phyloP scores from a whole-genome alignment of 768 basidiomycete species.

The Podaxis rugospora region DNA sequence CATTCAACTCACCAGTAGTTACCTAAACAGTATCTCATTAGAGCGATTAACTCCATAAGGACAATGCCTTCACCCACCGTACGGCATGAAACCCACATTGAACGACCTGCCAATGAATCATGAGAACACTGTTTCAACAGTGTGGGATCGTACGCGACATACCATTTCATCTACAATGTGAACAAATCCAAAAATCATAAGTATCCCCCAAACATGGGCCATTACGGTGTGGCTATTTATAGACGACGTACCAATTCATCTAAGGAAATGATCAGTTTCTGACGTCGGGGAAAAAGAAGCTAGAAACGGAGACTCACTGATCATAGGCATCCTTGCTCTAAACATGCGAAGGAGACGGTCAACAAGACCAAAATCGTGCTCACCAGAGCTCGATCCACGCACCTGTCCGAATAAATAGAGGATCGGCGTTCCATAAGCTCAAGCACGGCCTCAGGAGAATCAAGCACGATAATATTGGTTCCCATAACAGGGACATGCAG shows the following conservation, averaged over 20 bases:
- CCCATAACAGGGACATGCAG: conserved; percentile 24
- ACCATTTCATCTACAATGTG: conserved; percentile 6
- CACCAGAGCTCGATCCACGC: background rate
- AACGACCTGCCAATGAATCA: conserved; percentile 16
- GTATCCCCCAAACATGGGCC: background rate
- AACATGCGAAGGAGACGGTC: background rate
- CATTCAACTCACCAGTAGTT: conserved; percentile 13
- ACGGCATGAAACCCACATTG: conserved; percentile 26
- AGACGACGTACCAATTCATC: conserved; percentile 8
- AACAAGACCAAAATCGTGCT: background rate
- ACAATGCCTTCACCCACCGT: conserved; percentile 17
- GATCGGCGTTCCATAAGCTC: conserved; percentile 42
- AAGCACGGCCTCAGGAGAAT: conserved; percentile 29
- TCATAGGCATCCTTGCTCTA: conserved; percentile 17
- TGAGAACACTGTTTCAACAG: no score
- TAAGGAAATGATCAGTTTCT: background rate
- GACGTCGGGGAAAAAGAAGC: no score
- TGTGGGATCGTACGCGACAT: background rate
- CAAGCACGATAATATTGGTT: conserved; percentile 25
- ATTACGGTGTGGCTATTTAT: no score
- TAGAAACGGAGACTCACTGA: conserved; percentile 9
- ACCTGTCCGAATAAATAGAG: conserved; percentile 35
- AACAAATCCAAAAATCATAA: background rate
- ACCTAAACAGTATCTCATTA: conserved; percentile 12
- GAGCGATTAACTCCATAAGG: background rate